Conservation (phyloP, 257 asterid genomes). For the Parsonsia alboflavescens region DNA sequence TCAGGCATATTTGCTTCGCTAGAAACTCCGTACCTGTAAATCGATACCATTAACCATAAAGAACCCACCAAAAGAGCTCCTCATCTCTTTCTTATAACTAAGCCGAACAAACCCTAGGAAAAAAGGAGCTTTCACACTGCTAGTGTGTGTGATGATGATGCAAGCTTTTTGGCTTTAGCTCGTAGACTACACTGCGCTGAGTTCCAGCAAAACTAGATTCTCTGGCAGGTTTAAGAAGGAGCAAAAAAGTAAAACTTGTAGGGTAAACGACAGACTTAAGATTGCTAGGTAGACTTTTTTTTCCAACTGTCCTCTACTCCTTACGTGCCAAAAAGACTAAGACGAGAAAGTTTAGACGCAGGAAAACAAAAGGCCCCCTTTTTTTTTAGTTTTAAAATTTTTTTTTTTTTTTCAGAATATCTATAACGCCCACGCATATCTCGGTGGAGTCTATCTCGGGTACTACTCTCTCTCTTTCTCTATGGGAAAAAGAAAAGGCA, state of each 20-base stretch:
- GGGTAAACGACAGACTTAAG: constrained; percentile 16
- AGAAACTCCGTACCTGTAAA: constrained; percentile 10
- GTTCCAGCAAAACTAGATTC: constrained; percentile 30
- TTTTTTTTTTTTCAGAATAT: neutral
- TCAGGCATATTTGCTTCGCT: constrained; percentile 18
- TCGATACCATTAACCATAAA: too few species aligned
- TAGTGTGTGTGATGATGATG: constrained; percentile 2
- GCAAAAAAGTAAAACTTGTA: constrained; percentile 25
- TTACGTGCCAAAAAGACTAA: constrained; percentile 2
- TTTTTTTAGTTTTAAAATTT: too few species aligned
- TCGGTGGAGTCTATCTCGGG: constrained; percentile 2
- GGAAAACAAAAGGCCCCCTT: constrained; percentile 1
- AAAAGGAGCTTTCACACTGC: constrained; percentile 14
- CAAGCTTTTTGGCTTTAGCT: constrained; percentile 12
- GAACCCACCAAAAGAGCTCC: neutral
- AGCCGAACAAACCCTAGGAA: constrained; percentile 12
- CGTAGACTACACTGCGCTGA: constrained; percentile 38
- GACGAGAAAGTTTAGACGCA: neutral
- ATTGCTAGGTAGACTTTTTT: constrained; percentile 5
- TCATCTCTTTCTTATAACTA: constrained; percentile 2
- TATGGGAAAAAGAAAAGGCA: neutral
- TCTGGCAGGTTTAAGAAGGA: constrained; percentile 27
- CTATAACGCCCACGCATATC: constrained; percentile 20
- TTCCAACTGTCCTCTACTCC: neutral
- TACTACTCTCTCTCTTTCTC: neutral